phyloP scores from a whole-genome alignment of 768 basidiomycete species.

The Lactifluus subvellereus region DNA sequence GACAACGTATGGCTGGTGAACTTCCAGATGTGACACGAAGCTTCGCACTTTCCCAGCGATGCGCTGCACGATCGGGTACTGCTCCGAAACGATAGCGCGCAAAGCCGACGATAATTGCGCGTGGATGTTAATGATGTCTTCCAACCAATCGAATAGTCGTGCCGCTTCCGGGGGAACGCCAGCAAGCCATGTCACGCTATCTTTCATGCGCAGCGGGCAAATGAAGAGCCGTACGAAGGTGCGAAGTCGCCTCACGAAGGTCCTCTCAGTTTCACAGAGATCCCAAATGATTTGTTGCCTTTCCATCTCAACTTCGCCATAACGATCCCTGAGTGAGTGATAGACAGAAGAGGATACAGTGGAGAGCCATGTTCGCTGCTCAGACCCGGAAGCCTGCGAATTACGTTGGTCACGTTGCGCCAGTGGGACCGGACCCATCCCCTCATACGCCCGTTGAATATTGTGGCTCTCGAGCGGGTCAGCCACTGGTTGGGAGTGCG shows the following conservation, averaged over 20 bases:
- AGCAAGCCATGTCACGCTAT: conserved; percentile 69
- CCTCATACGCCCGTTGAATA: background rate
- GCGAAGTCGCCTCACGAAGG: conserved; percentile 61
- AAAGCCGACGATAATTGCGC: conserved; percentile 51
- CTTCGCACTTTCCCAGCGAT: conserved; percentile 54
- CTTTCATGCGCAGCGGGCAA: conserved; percentile 65
- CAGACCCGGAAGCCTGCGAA: background rate
- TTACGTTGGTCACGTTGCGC: conserved; percentile 5
- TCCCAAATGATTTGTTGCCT: conserved; percentile 66
- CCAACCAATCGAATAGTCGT: conserved; percentile 80
- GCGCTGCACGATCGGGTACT: conserved; percentile 42
- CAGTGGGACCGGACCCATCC: background rate
- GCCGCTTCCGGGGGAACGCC: conserved; percentile 70
- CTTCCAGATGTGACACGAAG: conserved; percentile 64
- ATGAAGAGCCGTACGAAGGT: conserved; percentile 69
- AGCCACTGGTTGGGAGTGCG: background rate
- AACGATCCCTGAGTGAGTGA: conserved; percentile 33
- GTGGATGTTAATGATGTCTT: conserved; percentile 80
- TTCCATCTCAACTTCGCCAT: conserved; percentile 48
- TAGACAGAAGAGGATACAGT: conserved; percentile 29
- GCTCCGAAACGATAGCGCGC: conserved; percentile 36
- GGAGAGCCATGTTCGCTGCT: conserved; percentile 24
- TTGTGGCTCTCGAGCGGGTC: background rate
- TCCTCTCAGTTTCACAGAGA: conserved; percentile 60
- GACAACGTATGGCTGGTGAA: conserved; percentile 84